Conservation (phyloP, 1,284 basidiomycete genomes). For the Somion occarium region DNA sequence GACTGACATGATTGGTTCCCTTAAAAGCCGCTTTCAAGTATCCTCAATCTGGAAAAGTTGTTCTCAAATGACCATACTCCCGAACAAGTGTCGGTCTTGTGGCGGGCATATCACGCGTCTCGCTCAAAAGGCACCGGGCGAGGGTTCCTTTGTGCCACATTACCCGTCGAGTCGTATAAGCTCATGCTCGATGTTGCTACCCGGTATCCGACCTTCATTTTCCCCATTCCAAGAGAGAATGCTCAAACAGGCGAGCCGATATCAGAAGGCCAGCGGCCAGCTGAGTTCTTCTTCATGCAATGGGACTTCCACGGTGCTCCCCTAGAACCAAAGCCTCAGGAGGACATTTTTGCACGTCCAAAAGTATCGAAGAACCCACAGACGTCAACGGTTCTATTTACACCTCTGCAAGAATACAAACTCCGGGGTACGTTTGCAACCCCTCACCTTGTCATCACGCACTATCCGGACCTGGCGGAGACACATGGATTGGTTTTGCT, state of each 20-base stretch:
- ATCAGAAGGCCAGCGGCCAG: slow-evolving; percentile 37
- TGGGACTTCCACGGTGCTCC: slow-evolving; percentile 78
- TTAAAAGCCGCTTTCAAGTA: slow-evolving; percentile 69
- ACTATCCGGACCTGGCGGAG: slow-evolving; percentile 85
- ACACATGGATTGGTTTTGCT: slow-evolving; percentile 85
- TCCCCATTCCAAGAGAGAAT: slow-evolving; percentile 64
- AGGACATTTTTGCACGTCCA: slow-evolving; percentile 37
- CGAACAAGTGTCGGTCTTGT: slow-evolving; percentile 72
- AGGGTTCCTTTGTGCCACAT: slow-evolving; percentile 77
- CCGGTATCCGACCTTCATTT: slow-evolving; percentile 71
- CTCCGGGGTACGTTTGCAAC: slow-evolving; percentile 83
- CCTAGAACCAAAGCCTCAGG: slow-evolving; percentile 33
- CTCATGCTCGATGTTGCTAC: slow-evolving; percentile 61
- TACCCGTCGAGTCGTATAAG: slow-evolving; percentile 71
- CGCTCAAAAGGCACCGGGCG: slow-evolving; percentile 72
- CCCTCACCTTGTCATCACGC: slow-evolving; percentile 86
- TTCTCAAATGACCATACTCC: slow-evolving; percentile 67
- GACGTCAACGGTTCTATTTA: slow-evolving; percentile 79
- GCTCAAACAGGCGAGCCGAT: slow-evolving; percentile 21
- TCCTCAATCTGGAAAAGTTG: slow-evolving; percentile 75
- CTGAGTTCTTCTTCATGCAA: slow-evolving; percentile 88
- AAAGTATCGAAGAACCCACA: slow-evolving; percentile 41
- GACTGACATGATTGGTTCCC: background rate
- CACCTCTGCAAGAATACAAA: slow-evolving; percentile 94
- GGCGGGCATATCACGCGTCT: slow-evolving; percentile 86